These are phyloP conservation scores for Ceratocystis diversiconidia DNA, from an alignment of 2,329 filamentous ascomycete genomes.

Conservation along the genomic window DNA sequence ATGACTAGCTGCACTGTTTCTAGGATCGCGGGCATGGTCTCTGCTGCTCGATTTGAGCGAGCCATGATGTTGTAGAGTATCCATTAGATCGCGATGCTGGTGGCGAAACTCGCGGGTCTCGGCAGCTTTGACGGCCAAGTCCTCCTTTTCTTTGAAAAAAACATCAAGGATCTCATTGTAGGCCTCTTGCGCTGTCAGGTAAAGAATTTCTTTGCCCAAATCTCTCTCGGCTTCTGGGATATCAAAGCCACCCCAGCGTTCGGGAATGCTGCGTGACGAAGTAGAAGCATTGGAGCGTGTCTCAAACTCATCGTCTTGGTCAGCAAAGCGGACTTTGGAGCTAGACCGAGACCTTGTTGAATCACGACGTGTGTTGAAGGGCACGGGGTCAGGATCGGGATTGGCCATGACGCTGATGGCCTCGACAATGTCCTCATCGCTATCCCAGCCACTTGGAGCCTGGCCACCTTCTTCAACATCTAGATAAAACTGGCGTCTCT, in stretches of 20 bases:
- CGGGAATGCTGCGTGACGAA: constrained; percentile 56
- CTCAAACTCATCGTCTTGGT: constrained; percentile 54
- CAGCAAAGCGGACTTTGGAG: constrained; percentile 64
- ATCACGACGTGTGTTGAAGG: constrained; percentile 28
- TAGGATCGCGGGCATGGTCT: not conserved
- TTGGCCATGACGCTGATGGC: constrained; percentile 25
- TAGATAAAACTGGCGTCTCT: constrained; percentile 63
- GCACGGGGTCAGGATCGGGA: constrained; percentile 20
- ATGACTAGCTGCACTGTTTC: not conserved
- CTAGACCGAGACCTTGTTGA: constrained; percentile 52
- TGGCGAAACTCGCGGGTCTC: constrained; percentile 48
- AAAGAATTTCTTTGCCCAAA: constrained; percentile 75
- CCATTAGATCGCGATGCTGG: constrained; percentile 37
- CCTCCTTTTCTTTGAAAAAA: constrained; percentile 70
- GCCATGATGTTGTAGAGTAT: constrained; percentile 24
- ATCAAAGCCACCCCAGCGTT: constrained; percentile 67
- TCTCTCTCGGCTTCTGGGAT: constrained; percentile 70
- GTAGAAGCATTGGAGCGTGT: constrained; percentile 57
- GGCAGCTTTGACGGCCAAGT: constrained; percentile 54
- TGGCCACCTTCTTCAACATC: constrained; percentile 68
- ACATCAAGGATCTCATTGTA: constrained; percentile 85
- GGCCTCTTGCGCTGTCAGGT: constrained; percentile 80
- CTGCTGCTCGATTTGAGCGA: not conserved
- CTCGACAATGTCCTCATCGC: constrained; percentile 42
- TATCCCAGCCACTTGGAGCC: constrained; percentile 37